Evolutionary conservation across 805 yeast species (phyloP), one percentile per base, ranked within the genome.

Genomic region (Barnettozyma sucrosica): DNA sequence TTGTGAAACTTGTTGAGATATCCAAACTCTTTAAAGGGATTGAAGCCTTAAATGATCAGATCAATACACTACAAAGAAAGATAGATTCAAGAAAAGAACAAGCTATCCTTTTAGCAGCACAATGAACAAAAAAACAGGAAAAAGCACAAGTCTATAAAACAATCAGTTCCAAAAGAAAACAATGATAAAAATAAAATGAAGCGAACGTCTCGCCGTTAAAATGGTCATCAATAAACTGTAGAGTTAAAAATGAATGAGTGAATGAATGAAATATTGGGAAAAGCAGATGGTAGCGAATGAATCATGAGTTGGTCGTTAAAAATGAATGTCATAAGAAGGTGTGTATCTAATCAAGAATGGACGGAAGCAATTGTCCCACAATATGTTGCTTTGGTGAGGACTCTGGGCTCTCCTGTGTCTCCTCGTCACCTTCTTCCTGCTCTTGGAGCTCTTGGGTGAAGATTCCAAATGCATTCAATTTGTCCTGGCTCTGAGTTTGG

Each of bases 1-100:
- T 76, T 19, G 45, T 45, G 1, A 23, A 32, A 9, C 25, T 52
- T 7, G 50, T 53, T 6, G 42, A 33, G 16, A 14, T 49, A 9
- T 30, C 36, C 10, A 47, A 34, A 7, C 3, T 39, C 6, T 16
- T 43, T 2, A 38, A 34, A 14, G 28, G 40, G 7, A 23, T 39
- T 7, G 33, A 43, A 16, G 10, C 24, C 10, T 23, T 43, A n/a
- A 36, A 47, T 10, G 18, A 38, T 0, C 6, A 46, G 23, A 42
- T 42, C 30, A 19, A 7, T 11, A 20, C 34, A 8, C 18, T 36
- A 18, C 21, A 25, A 26, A 28, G 21, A 13, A 33, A 33, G 10
- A 26, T 26, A 13, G 33, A 40, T 40, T 28, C 32, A 28, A 13
- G 14, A 14, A 8, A 28, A 11, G 16, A 14, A 28, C 5, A 25